Evolutionary conservation across 2,329 filamentous ascomycete genomes (phyloP).

Genomic region (Fusarium sulawesiense): DNA sequence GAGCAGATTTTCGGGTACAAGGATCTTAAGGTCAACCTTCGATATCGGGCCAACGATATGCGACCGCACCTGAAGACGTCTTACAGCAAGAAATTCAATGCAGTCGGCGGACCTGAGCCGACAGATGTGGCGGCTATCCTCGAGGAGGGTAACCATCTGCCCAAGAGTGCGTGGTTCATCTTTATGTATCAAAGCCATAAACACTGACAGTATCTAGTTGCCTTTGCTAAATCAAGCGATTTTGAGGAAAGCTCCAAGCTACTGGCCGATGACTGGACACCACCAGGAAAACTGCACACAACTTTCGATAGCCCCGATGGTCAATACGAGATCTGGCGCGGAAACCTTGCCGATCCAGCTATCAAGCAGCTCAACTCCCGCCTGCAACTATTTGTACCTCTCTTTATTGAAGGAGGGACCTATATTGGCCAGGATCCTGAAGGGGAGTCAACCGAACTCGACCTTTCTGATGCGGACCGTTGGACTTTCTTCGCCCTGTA

Average conservation of each 20-base stretch:
- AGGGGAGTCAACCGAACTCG: slow-evolving; percentile 68
- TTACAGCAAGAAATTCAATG: slow-evolving; percentile 77
- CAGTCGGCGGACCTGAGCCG: slow-evolving; percentile 74
- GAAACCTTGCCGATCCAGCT: slow-evolving; percentile 75
- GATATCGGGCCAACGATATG: slow-evolving; percentile 76
- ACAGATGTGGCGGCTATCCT: slow-evolving; percentile 75
- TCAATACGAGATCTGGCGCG: slow-evolving; percentile 86
- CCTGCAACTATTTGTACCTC: slow-evolving; percentile 82
- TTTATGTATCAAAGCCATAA: not conserved
- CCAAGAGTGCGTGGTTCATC: slow-evolving; percentile 65
- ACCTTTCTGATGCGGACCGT: slow-evolving; percentile 79
- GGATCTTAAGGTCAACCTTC: slow-evolving; percentile 79
- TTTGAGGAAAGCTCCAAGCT: slow-evolving; percentile 70
- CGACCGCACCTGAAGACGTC: slow-evolving; percentile 78
- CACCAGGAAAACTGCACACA: slow-evolving; percentile 79
- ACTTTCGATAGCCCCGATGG: slow-evolving; percentile 71
- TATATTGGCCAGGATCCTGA: slow-evolving; percentile 67
- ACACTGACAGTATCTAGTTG: slow-evolving; percentile 60
- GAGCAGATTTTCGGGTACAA: slow-evolving; percentile 93
- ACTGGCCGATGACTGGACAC: slow-evolving; percentile 65
- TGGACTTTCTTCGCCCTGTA: slow-evolving; percentile 95
- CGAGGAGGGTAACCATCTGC: slow-evolving; percentile 73
- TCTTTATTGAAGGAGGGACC: slow-evolving; percentile 95
- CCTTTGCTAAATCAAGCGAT: slow-evolving; percentile 71
- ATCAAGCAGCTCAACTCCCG: slow-evolving; percentile 80